phyloP scores from a whole-genome alignment of 2,329 filamentous ascomycete species.

The Alternaria sp. region DNA sequence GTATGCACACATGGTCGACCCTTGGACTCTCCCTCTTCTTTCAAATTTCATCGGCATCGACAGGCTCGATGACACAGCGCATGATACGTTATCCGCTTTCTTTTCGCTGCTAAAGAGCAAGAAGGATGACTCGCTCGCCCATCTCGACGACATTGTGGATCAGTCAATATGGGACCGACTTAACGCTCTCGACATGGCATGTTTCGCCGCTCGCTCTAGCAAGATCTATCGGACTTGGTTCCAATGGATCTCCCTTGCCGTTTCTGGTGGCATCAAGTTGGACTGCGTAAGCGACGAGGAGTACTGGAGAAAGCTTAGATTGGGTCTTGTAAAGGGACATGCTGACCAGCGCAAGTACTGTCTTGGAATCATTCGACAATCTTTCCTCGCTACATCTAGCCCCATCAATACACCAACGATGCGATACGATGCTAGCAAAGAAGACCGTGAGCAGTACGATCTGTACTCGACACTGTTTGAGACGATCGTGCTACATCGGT shows the following conservation, averaged over 20 bases:
- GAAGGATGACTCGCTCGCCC: background rate
- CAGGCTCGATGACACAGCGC: conserved; percentile 29
- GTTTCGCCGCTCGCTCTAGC: conserved; percentile 30
- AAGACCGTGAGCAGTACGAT: conserved; percentile 49
- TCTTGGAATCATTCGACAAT: conserved; percentile 55
- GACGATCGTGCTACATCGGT: conserved; percentile 58
- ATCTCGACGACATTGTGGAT: conserved; percentile 18
- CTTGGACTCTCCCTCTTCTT: conserved; percentile 24
- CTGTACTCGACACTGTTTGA: conserved; percentile 58
- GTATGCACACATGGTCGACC: conserved; percentile 30
- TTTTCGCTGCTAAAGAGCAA: conserved; percentile 23
- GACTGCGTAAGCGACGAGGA: conserved; percentile 36
- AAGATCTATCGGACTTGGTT: conserved; percentile 48
- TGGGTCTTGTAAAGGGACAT: conserved; percentile 53
- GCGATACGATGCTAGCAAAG: conserved; percentile 24
- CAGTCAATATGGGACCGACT: conserved; percentile 37
- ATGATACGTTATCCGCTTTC: conserved; percentile 42
- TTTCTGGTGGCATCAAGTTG: conserved; percentile 21
- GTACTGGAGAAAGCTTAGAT: conserved; percentile 53
- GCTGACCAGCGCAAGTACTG: conserved; percentile 57
- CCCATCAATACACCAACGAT: conserved; percentile 39
- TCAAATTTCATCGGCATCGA: conserved; percentile 31
- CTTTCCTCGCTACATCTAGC: conserved; percentile 43
- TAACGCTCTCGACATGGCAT: conserved; percentile 23
- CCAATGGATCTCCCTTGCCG: conserved; percentile 43